Base-by-base conservation (phyloP, 768 basidiomycete species). In the Termitomyces sp. region DNA sequence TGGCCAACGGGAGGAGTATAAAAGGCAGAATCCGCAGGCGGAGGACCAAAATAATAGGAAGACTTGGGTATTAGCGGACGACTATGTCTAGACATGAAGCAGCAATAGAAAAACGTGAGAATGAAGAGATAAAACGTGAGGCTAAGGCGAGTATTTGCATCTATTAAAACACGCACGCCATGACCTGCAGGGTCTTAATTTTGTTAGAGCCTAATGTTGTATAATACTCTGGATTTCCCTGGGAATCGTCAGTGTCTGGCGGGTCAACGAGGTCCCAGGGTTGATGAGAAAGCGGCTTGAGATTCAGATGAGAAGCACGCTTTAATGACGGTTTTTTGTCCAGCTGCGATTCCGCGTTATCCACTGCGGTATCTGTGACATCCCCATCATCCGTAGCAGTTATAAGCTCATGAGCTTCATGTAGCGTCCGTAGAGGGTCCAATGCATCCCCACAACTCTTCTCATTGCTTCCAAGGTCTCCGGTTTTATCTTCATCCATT, bases 11-110 rank as follows among this genome's bases (percentile, higher is more conserved):
- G 92, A 2, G 79, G 72, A 0, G 88, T 91, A 3, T 92, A 91
- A 68, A 83, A 97, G 29, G 90, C 91, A 36, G 90, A 81, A 61
- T 84, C 84, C n/a, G 80, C 68, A 3, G 86, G 78, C 18, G 91
- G 91, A 4, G 90, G 88, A 14, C 91, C 90, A 69, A 86, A 88
- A 69, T 90, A 91, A 72, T 93, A 94, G 24, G 89, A 82, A 0
- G 92, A 93, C 60, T 85, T 85, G 29, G 92, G 92, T 62, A 88
- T 83, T 55, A 81, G 65, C 3, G 80, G 73, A 42, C 81, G 81
- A 64, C 68, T 64, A 50, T 67, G 68, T 48, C 69, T 75, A 57
- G 34, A 53, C 61, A 57, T 57, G 34, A 34, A 54, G 37, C 37
- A 55, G 24, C 39, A 46, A 51, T 46, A 47, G 36, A 42, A 31